Percentiles rank a stretch among this genome's conserved stretches.
phyloP scores from a whole-genome alignment of 495 filamentous ascomycete species.

The Aspergillus campestris region DNA sequence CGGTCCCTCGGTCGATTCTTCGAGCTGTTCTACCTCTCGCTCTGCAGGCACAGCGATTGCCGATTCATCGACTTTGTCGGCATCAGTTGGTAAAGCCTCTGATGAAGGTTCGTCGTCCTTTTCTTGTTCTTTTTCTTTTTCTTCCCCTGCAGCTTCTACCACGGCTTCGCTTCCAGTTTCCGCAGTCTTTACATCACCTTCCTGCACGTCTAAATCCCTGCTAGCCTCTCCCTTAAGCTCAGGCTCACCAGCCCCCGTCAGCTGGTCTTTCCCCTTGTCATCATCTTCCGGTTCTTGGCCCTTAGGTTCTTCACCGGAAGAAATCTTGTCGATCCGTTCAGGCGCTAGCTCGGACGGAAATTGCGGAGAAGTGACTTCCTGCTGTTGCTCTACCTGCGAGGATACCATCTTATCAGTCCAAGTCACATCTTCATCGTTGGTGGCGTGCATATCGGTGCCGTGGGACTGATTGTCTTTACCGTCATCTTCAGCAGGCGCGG shows the following conservation, averaged over 20 bases:
- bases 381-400: slow-evolving; percentile 41
- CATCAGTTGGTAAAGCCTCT: slow-evolving; percentile 2
- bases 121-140: slow-evolving; percentile 7
- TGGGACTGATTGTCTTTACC: slow-evolving; percentile 45
- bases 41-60: background rate
- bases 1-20: too few relatives aligned
- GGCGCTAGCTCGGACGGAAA: slow-evolving; percentile 29
- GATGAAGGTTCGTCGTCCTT: slow-evolving; percentile 1
- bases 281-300: background rate
- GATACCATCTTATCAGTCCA: slow-evolving; percentile 44
- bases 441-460: slow-evolving; percentile 30
- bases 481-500: slow-evolving; percentile 38
- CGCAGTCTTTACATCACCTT: too few relatives aligned
- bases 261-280: background rate
- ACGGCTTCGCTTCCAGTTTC: too few relatives aligned
- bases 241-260: background rate
- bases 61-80: background rate
- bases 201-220: too few relatives aligned
- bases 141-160: background rate
- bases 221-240: too few relatives aligned
- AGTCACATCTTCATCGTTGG: slow-evolving; percentile 31
- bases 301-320: slow-evolving; percentile 11
- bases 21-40: too few relatives aligned
- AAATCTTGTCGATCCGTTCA: slow-evolving; percentile 19
- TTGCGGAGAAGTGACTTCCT: slow-evolving; percentile 27